These are phyloP conservation scores for Crassisporium funariophilum DNA, from an alignment of 768 basidiomycete species.

Conservation along the genomic window DNA sequence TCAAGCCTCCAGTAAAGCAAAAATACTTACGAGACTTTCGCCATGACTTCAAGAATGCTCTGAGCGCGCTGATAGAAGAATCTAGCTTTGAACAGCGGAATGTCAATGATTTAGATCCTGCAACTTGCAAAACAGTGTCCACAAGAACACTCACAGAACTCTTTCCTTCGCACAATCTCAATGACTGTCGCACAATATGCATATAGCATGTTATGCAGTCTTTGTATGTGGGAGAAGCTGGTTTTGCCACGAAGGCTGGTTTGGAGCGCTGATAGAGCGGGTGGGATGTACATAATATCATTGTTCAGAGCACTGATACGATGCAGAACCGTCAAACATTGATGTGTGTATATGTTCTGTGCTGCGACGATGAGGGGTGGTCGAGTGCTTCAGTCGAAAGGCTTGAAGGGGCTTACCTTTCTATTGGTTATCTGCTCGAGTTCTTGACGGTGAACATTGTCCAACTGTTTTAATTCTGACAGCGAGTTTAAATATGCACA, in stretches of 20 bases:
- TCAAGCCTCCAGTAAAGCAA: neutral
- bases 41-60: conserved; percentile 83
- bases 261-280: conserved; percentile 65
- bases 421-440: conserved; percentile 55
- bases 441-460: conserved; percentile 62
- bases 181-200: conserved; percentile 91
- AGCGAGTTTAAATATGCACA: conserved; percentile 1
- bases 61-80: conserved; percentile 84
- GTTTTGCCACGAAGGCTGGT: conserved; percentile 72
- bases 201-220: conserved; percentile 87
- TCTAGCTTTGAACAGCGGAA: conserved; percentile 55
- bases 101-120: neutral
- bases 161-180: conserved; percentile 88
- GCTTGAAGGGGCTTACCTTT: conserved; percentile 43
- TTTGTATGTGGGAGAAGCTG: conserved; percentile 88
- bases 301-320: conserved; percentile 82
- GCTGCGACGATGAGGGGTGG: conserved; percentile 24
- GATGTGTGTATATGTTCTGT: conserved; percentile 74
- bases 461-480: conserved; percentile 65
- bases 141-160: conserved; percentile 64
- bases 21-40: conserved; percentile 83
- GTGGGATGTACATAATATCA: conserved; percentile 75
- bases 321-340: conserved; percentile 65
- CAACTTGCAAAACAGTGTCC: neutral
- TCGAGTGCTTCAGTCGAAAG: conserved; percentile 10